phyloP scores from a whole-genome alignment of 805 yeast genomes.

The Metschnikowia lochheadii region DNA sequence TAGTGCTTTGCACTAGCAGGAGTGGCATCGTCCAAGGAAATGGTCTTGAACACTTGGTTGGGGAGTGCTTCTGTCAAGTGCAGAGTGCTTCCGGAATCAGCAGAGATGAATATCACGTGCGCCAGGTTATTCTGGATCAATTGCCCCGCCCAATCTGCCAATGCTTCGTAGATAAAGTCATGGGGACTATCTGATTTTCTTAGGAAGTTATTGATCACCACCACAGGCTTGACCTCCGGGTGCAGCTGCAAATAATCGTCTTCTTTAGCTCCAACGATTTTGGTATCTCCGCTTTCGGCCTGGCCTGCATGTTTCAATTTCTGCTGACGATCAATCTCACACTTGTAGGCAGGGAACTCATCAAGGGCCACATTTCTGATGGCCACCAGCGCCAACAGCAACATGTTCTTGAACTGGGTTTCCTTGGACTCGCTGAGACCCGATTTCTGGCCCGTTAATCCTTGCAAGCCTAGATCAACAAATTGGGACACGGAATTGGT shows the following conservation, averaged over 20 bases:
- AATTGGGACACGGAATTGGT: constrained; percentile 72
- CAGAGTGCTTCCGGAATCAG: constrained; percentile 75
- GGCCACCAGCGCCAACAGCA: constrained; percentile 66
- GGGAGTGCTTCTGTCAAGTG: constrained; percentile 72
- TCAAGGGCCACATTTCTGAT: constrained; percentile 55
- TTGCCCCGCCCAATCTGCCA: constrained; percentile 87
- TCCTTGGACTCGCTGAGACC: constrained; percentile 84
- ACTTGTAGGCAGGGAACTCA: constrained; percentile 29
- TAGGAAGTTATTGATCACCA: constrained; percentile 73
- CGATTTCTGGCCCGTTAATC: constrained; percentile 90
- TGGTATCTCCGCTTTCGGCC: constrained; percentile 18
- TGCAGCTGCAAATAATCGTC: constrained; percentile 81
- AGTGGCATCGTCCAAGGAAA: constrained; percentile 79
- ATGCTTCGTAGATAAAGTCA: constrained; percentile 62
- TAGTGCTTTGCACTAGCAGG: constrained; percentile 63
- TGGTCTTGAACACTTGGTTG: constrained; percentile 75
- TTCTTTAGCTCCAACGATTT: constrained; percentile 48
- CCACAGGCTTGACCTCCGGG: constrained; percentile 80
- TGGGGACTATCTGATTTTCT: constrained; percentile 48
- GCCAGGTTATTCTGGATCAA: constrained; percentile 76
- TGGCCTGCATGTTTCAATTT: constrained; percentile 9
- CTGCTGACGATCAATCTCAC: constrained; percentile 20
- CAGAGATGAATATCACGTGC: constrained; percentile 84
- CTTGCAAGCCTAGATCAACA: constrained; percentile 81
- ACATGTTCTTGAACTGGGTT: constrained; percentile 74